Base-by-base conservation (phyloP, 495 filamentous ascomycete species). In the Barbatosphaeria neglecta region DNA sequence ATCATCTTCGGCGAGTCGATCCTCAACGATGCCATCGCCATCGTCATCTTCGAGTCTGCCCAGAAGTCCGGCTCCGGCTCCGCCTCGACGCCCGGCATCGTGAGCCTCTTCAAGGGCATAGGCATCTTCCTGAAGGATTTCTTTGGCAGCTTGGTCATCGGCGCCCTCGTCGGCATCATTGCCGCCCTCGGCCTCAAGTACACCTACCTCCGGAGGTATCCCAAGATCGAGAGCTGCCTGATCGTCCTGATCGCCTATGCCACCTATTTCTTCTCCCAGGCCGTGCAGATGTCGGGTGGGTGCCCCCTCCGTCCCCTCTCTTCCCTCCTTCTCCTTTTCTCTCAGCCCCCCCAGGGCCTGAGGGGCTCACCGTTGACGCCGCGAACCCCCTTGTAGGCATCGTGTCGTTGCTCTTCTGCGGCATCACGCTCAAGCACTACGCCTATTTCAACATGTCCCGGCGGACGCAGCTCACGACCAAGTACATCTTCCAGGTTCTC, bases 391-490 rank as follows among this genome's bases (percentile, higher is more conserved):
- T n/a, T 16, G 40, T 54, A 97, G 90, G 92, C 47, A 98, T 98
- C 54, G 92, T 98, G 45, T 92, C 92, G 16, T 75, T 98, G 46
- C 70, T 98, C 10, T 97, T 98, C 69, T 97, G 93, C 63, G 92
- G 92, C 24, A 98, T 98, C 49, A 95, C 92, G 7, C 74, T 98
- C 27, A 98, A 98, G 62, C 92, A 98, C 62, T 97, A 98, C 57
- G 92, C 92, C 37, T 98, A 98, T 70, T 96, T 95, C 71, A 98
- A 98, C 68, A 98, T 98, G 92, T 98, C 92, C 23, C 83, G 92
- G 37, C 83, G 92, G 37, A 95, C 93, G 18, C 92, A 98, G 59
- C 77, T 98, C 55, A 96, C 92, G 16, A 98, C 93, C 45, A 98
- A 98, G 62, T 98, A 95, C 67, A 76, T 95, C 22, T 98, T 98